Base-by-base conservation (phyloP, 2,329 filamentous ascomycete genomes). In the Basipetospora chlamydospora region DNA sequence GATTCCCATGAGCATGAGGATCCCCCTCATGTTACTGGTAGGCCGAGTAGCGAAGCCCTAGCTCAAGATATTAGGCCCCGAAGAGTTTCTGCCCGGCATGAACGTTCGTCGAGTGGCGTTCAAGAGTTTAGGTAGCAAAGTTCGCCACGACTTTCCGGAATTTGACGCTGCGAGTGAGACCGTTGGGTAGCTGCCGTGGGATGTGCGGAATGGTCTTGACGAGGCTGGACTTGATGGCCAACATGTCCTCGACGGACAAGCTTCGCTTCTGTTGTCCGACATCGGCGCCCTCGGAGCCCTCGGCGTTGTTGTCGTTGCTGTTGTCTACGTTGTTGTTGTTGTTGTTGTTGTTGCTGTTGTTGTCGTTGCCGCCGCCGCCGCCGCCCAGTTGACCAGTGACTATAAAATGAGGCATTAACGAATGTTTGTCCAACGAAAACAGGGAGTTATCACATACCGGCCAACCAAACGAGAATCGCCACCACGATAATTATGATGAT, bases 401-500 rank as follows among this genome's bases (percentile, higher is more conserved):
- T 53, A 58, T 40, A 60, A 52, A 41, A 66, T 60, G 53, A n/a
- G n/a, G n/a, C n/a, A n/a, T n/a, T n/a, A n/a, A n/a, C n/a, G n/a
- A n/a, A n/a, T n/a, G n/a, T n/a, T n/a, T n/a, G n/a, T n/a, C n/a
- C n/a, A n/a, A n/a, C n/a, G n/a, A n/a, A n/a, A n/a, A n/a, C n/a
- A n/a, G n/a, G n/a, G n/a, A n/a, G 15, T 17, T 7, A n/a, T 7
- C 15, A 33, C 36, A 29, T 44, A 26, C 35, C 42, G 20, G 36
- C 42, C 12, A 69, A 47, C 45, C 66, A 70, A 35, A 66, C 56
- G 37, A 66, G 60, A 7, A 74, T 62, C 32, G 64, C 53, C 36
- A 69, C 60, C 28, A 64, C 63, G 30, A 74, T 59, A 32, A 75
- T 55, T 36, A 65, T 46, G 30, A 75, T 56, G 35, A 75, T 70